A percentile compares a stretch with the other conserved stretches of the same genome.
phyloP scores from a whole-genome alignment of 257 asterid genomes.

The Solanum habrochaites region DNA sequence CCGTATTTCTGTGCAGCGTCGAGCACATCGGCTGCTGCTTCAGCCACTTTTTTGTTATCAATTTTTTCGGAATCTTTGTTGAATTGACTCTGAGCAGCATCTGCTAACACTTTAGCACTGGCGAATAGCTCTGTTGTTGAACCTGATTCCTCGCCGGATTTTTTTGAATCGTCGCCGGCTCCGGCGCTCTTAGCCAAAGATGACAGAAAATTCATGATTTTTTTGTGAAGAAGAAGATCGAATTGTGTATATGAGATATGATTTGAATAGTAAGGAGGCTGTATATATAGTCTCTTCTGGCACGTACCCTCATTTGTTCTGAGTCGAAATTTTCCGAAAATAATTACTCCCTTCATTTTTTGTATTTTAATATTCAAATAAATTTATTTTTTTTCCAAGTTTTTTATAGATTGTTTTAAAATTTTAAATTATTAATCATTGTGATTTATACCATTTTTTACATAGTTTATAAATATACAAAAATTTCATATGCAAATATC shows the following conservation, averaged over 20 bases:
- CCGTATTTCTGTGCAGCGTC: slow-evolving; percentile 30
- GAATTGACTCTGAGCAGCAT: slow-evolving; percentile 38
- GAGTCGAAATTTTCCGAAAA: no score
- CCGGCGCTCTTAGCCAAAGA: not conserved
- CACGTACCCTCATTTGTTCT: no score
- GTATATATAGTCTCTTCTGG: not conserved
- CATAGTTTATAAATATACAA: no score
- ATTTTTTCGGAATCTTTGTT: slow-evolving; percentile 5
- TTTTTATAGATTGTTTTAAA: no score
- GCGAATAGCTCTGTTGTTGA: slow-evolving; percentile 15
- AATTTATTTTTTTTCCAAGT: no score
- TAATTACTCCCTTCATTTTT: no score
- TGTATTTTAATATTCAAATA: no score
- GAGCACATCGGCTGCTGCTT: slow-evolving; percentile 39
- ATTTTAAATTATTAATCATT: no score
- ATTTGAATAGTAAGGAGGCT: not conserved
- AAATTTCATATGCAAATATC: rapidly evolving
- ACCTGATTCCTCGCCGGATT: slow-evolving; percentile 5
- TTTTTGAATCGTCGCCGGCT: slow-evolving; percentile 4
- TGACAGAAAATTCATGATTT: not conserved
- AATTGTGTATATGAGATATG: not conserved
- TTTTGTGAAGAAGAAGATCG: not conserved
- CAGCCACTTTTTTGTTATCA: slow-evolving; percentile 34
- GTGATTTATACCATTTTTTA: rapidly evolving
- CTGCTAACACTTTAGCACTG: slow-evolving; percentile 42